Conservation (phyloP, 306 rosid species). For the Quercus suber region DNA sequence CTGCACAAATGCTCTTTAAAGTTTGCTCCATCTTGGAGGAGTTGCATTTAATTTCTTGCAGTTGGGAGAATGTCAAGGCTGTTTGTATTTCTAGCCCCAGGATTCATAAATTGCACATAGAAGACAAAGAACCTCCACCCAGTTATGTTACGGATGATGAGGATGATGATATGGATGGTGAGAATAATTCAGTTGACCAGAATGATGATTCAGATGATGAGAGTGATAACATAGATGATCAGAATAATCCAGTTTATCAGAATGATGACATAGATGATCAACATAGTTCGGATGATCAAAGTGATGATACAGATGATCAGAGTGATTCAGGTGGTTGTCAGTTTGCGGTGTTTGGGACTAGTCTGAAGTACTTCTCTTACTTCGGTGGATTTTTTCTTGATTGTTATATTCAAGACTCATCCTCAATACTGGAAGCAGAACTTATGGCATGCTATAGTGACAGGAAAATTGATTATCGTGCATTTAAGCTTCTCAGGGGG, state of each 20-base stretch:
- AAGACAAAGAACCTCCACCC: not conserved
- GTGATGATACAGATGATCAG: not conserved
- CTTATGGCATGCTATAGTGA: not conserved
- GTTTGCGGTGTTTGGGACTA: not conserved
- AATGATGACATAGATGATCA: too few relatives aligned
- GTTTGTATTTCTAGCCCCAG: not conserved
- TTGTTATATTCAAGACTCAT: not conserved
- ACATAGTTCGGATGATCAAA: not conserved
- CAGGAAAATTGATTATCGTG: not conserved
- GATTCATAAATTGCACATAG: not conserved
- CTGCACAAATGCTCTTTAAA: not conserved
- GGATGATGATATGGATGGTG: not conserved
- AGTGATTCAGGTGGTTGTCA: not conserved
- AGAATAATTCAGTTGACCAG: too few relatives aligned
- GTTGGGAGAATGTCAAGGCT: constrained; percentile 1
- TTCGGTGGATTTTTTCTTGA: not conserved
- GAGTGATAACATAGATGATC: not conserved
- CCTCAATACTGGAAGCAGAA: not conserved
- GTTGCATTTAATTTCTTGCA: not conserved
- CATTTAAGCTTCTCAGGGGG: not conserved
- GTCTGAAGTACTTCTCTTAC: not conserved
- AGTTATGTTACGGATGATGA: not conserved
- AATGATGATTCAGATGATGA: not conserved
- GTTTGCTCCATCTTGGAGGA: not conserved
- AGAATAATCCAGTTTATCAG: too few relatives aligned